Evolutionary conservation across 352 stramenopile species (phyloP), one percentile per base, ranked within the genome.

Genomic region (Nothophytophthora sp.): DNA sequence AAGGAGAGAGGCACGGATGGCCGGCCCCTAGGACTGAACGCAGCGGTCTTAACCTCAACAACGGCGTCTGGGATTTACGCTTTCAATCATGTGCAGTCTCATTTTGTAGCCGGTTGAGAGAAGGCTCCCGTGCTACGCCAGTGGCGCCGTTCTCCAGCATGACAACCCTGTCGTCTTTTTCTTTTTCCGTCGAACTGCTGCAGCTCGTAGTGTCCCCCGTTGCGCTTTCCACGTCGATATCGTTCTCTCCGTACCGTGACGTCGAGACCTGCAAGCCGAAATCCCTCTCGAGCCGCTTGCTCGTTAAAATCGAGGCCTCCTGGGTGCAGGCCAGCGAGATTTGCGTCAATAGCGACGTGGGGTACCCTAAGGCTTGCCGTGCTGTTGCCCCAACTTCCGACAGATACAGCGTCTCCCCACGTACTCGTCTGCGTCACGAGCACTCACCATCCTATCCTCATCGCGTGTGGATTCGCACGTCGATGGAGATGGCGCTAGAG

Each of bases 381-480:
- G 35, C 2, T 63, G 52, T 51, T 79, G 71, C 10, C 67, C 68
- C 18, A 76, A 57, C 33, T 73, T 67, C 28, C 70, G 62, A 34
- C 66, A 81, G 9, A 49, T 34, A 23, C 70, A 77, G 2, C 15
- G 40, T 16, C 12, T 24, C 39, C n/a, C 41, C 48, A 15, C 13
- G 23, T 10, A 10, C 9, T 35, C 29, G 13, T 10, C 16, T 10
- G 12, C 60, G 36, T 29, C 44, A 55, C 34, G 55, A 49, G 19
- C 44, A 60, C 20, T 67, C 29, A 46, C 27, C 41, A 50, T 20
- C 25, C 30, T 6, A 18, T 73, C 64, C 27, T 54, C 46, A 23
- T 69, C 2, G 61, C 67, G 12, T 57, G 69, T 44, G 43, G 60
- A 15, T 55, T 60, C 15, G 45, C 49, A 6, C 66, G 50, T 39